Base-by-base conservation (phyloP, 1,139 yeast genomes). In the Candida sojae region DNA sequence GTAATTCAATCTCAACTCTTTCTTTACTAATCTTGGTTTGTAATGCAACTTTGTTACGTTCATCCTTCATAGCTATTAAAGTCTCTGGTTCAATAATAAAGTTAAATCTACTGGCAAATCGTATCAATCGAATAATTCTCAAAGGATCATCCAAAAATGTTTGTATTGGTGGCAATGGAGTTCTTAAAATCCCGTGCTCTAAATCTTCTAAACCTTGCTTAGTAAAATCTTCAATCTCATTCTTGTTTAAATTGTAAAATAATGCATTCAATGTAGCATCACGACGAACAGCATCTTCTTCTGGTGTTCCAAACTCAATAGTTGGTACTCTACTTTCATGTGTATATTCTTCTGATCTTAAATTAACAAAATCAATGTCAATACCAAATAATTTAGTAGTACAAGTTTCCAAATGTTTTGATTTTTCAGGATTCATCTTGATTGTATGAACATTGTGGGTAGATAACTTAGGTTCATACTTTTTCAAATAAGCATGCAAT, bases 341-440 rank as follows among this genome's bases (percentile, higher is more conserved):
- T 0, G 96, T 83, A 61, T 93, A 95, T 59, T 82, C 87, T 61
- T 95, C 99, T 38, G 87, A 84, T 53, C 99, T 73, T 53, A 93
- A 72, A 63, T 93, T 93, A 45, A 95, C 99, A 65, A 93, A 90
- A 67, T 93, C 99, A 44, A 93, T 81, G 58, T 90, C 97, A 28
- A 86, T 66, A 0, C 85, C 96, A 62, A 79, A 88, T 21, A 93
- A 68, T 59, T 83, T 86, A 2, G 97, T 91, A 6, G 98, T 93
- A 39, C 98, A 96, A 0, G 99, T 95, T 61, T 95, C 99, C 56
- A 93, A 71, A 69, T 93, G 99, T 68, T 93, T 95, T 1, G 96
- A 88, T 65, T 92, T 92, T 55, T 88, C 97, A 0, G 99, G 99
- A 64, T 95, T 93, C 64, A 84, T 84, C 55, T 88, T 92, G 53